Percentiles rank a stretch among this genome's conserved stretches.
phyloP scores from a whole-genome alignment of 768 basidiomycete species.

The Pisolithus sp. region DNA sequence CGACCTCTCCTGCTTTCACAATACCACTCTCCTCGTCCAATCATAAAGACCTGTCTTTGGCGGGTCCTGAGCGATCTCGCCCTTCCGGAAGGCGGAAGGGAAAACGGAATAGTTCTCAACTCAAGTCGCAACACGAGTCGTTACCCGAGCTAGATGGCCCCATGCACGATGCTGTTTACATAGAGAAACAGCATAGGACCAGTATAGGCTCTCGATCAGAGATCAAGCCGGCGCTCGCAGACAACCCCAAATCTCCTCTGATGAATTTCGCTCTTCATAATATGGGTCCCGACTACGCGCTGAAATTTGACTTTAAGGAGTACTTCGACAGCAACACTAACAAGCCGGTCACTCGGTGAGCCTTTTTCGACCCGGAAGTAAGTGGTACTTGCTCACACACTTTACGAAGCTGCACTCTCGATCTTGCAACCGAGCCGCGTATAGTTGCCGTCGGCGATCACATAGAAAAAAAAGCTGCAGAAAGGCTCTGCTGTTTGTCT shows the following conservation, averaged over 20 bases:
- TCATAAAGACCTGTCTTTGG: constrained; percentile 2
- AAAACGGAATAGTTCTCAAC: background rate
- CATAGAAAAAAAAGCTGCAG: constrained; percentile 53
- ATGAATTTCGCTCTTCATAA: constrained; percentile 32
- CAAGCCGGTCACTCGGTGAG: constrained; percentile 17
- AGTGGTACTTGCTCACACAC: constrained; percentile 1
- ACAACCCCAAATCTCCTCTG: constrained; percentile 50
- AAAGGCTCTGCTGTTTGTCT: constrained; percentile 69
- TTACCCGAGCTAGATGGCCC: constrained; percentile 24
- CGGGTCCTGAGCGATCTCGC: background rate
- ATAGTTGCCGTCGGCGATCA: constrained; percentile 62
- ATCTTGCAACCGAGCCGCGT: constrained; percentile 22
- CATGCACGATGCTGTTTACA: constrained; percentile 30
- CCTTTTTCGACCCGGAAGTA: background rate
- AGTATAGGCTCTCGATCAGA: constrained; percentile 6
- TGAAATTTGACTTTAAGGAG: constrained; percentile 12
- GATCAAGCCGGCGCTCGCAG: constrained; percentile 25
- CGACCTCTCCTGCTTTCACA: constrained; percentile 16
- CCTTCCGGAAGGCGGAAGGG: background rate
- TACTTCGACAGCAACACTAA: constrained; percentile 11
- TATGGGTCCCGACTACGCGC: constrained; percentile 1
- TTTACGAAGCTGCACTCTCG: constrained; percentile 16
- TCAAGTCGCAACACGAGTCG: background rate
- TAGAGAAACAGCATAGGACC: constrained; percentile 21
- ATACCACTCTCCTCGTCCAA: constrained; percentile 25